A percentile compares a stretch with the other conserved stretches of the same genome.
These are phyloP conservation scores for Marchantia paleacea DNA, from an alignment of 225 moss, liverwort and hornwort genomes.

Conservation along the genomic window DNA sequence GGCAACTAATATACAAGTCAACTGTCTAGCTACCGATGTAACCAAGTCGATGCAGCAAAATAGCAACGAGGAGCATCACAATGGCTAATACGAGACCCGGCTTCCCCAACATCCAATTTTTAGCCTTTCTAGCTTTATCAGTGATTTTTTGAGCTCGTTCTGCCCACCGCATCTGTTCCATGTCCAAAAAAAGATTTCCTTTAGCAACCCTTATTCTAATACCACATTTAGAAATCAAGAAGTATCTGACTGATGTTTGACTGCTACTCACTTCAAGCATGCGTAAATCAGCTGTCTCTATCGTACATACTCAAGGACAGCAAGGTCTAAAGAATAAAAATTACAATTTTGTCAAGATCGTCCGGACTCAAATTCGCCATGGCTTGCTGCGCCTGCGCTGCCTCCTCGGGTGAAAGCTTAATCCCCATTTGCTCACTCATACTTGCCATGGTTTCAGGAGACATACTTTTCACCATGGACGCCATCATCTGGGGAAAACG, in stretches of 20 bases:
- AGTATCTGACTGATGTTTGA: not conserved
- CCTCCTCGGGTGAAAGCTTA: constrained; percentile 84
- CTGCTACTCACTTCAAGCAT: not conserved
- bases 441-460: constrained; percentile 88
- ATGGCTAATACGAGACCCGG: constrained; percentile 77
- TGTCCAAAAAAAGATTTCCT: not conserved
- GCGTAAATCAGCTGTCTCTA: not conserved
- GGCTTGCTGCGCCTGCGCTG: constrained; percentile 86
- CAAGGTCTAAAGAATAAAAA: constrained; percentile 1
- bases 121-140: constrained; percentile 59
- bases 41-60: constrained; percentile 79
- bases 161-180: constrained; percentile 88
- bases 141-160: constrained; percentile 69
- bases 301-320: too few relatives aligned
- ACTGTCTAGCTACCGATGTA: constrained; percentile 59
- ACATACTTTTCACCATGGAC: constrained; percentile 87
- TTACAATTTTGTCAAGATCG: constrained; percentile 79
- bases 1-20: constrained; percentile 15
- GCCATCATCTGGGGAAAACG: constrained; percentile 74
- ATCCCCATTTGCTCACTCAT: constrained; percentile 96
- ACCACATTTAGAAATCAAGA: not conserved
- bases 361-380: constrained; percentile 89
- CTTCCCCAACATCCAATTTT: constrained; percentile 83
- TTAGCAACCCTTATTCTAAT: not conserved
- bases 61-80: constrained; percentile 66